phyloP scores from a whole-genome alignment of 2,329 filamentous ascomycete genomes.

The Aureobasidium sp. region DNA sequence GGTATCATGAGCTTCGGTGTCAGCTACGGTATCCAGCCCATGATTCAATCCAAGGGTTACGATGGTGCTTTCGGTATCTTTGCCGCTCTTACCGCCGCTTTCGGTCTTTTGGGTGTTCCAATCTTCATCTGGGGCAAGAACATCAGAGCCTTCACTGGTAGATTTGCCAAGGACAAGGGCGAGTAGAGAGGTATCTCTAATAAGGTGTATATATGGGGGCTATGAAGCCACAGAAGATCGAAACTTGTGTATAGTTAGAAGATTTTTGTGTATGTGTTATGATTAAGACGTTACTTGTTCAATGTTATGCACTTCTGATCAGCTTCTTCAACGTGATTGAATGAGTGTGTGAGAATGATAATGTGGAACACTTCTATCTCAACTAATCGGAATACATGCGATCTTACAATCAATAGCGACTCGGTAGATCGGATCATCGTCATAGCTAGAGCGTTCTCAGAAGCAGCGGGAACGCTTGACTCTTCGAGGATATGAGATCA shows the following conservation, averaged over 20 bases:
- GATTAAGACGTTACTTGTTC: slow-evolving; percentile 2
- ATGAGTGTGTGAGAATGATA: too few species aligned
- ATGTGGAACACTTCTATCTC: too few species aligned
- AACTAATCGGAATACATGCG: too few species aligned
- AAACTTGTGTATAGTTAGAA: slow-evolving; percentile 3
- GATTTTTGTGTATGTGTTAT: slow-evolving; percentile 11
- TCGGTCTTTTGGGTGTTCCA: slow-evolving; percentile 34
- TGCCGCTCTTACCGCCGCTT: slow-evolving; percentile 34
- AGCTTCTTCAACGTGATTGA: too few species aligned
- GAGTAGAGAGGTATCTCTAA: background rate
- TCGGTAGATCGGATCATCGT: too few species aligned
- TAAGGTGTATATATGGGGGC: background rate
- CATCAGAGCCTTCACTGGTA: slow-evolving; percentile 36
- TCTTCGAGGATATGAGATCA: too few species aligned
- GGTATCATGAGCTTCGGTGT: slow-evolving; percentile 52
- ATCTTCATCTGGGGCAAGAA: slow-evolving; percentile 37
- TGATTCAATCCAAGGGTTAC: slow-evolving; percentile 36
- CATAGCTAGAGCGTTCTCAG: too few species aligned
- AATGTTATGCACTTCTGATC: too few species aligned
- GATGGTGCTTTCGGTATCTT: slow-evolving; percentile 34
- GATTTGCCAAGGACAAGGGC: slow-evolving; percentile 30
- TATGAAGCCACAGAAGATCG: background rate
- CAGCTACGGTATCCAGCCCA: slow-evolving; percentile 42
- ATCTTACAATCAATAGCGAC: too few species aligned
- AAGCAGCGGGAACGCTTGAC: too few species aligned